These are phyloP conservation scores for Fusarium miscanthi DNA, from an alignment of 2,329 filamentous ascomycete genomes.

Conservation along the genomic window DNA sequence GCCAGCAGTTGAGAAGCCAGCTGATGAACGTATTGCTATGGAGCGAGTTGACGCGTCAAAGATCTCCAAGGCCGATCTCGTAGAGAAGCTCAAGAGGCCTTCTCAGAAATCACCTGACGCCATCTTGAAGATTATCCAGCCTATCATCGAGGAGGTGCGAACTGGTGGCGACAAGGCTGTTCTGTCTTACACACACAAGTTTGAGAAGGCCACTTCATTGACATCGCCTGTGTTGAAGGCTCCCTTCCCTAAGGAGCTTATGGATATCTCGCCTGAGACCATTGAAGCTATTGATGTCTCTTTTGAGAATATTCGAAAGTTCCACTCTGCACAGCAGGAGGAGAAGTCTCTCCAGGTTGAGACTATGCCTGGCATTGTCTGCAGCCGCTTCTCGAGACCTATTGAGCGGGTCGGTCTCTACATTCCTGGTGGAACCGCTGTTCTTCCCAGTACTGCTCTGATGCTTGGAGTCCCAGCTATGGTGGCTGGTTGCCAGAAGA, in stretches of 20 bases:
- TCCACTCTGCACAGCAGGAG: slow-evolving; percentile 92
- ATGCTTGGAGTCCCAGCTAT: slow-evolving; percentile 98
- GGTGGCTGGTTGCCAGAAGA: slow-evolving; percentile 96
- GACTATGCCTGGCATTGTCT: slow-evolving; percentile 97
- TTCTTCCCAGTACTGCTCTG: slow-evolving; percentile 95
- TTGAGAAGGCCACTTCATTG: slow-evolving; percentile 93
- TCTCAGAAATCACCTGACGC: slow-evolving; percentile 95
- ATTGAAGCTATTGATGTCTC: slow-evolving; percentile 93
- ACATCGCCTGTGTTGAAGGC: slow-evolving; percentile 90
- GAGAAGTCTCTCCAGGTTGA: slow-evolving; percentile 85
- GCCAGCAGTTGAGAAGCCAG: slow-evolving; percentile 48
- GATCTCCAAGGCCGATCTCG: slow-evolving; percentile 72
- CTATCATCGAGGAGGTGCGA: slow-evolving; percentile 90
- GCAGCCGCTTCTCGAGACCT: slow-evolving; percentile 89
- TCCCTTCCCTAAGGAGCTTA: slow-evolving; percentile 85
- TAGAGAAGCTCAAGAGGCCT: slow-evolving; percentile 82
- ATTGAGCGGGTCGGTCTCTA: slow-evolving; percentile 98
- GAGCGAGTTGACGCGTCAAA: slow-evolving; percentile 77
- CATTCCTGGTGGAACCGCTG: slow-evolving; percentile 94
- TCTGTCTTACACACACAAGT: slow-evolving; percentile 95
- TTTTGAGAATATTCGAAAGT: slow-evolving; percentile 93
- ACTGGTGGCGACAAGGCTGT: slow-evolving; percentile 87
- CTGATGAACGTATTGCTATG: slow-evolving; percentile 78
- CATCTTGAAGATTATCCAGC: slow-evolving; percentile 89
- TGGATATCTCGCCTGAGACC: slow-evolving; percentile 86